Base-by-base conservation (phyloP, 257 asterid species). In the Asclepias syriaca region DNA sequence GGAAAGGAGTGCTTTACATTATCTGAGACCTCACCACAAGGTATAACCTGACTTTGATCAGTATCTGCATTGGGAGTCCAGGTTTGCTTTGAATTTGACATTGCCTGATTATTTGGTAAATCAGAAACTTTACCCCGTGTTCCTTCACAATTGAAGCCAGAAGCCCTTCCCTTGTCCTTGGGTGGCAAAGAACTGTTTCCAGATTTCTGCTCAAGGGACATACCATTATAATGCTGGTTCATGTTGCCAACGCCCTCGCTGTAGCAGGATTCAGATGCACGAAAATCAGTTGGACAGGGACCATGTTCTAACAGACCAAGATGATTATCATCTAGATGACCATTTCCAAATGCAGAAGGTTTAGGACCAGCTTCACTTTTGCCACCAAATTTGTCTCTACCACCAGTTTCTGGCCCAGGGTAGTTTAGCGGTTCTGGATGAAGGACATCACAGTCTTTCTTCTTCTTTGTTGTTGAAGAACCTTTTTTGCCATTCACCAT, bases 391-490 rank as follows among this genome's bases (percentile, higher is more conserved):
- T 61, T 77, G 19, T 59, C 81, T 70, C 70, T 48, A 68, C 66
- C 70, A 53, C 27, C 70, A 65, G 67, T 65, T 37, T 65, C 81
- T 65, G 40, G 75, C 74, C 50, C 60, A 21, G 70, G 67, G 65
- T 68, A 56, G 53, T 72, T 74, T 37, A 40, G 51, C 40, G 71
- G 66, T 71, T 73, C 83, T 4, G 63, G 65, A 73, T 70, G 72
- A 54, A 58, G 71, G 60, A 19, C 21, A 73, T 69, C 75, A 45
- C 78, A 34, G 15, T 73, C 73, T 65, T 75, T 72, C 71, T 83
- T 82, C 81, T 80, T 86, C 77, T 71, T 79, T 61, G 69, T 72
- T 59, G 69, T 75, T 66, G 74, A 77, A 68, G 79, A 56, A 50
- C 43, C 48, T 71, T 65, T 74, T 70, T 75, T 72, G 74, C 72